A percentile compares a stretch with the other conserved stretches of the same genome.
Conservation (phyloP, 495 filamentous ascomycete genomes). For the Penicillium cinerascens region DNA sequence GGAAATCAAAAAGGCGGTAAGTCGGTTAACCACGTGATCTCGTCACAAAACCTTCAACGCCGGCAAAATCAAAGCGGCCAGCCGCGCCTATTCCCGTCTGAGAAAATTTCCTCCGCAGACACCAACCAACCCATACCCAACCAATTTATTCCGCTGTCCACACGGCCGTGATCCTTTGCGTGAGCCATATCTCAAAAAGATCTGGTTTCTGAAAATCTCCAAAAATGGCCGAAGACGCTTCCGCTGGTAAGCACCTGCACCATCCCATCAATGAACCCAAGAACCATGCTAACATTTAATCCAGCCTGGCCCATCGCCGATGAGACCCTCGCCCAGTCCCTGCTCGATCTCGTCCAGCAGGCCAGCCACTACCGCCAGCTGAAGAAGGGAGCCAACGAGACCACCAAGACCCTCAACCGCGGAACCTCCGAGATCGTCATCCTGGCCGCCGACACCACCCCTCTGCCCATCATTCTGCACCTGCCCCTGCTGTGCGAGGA, state of each 20-base stretch:
- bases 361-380: conserved; percentile 73
- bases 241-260: conserved; percentile 28
- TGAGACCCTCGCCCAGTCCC: conserved; percentile 67
- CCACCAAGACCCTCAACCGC: conserved; percentile 85
- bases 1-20: neutral
- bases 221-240: conserved; percentile 41
- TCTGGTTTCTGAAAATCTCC: conserved; percentile 18
- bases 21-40: neutral
- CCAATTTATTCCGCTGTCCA: conserved; percentile 13
- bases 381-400: conserved; percentile 60
- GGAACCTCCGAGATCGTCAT: conserved; percentile 86
- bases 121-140: conserved; percentile 8
- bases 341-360: conserved; percentile 87
- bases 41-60: neutral
- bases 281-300: conserved; percentile 11
- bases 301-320: conserved; percentile 91
- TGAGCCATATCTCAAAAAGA: conserved; percentile 36
- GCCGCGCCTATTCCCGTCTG: conserved; percentile 1
- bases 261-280: neutral
- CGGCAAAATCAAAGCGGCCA: neutral
- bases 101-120: conserved; percentile 13
- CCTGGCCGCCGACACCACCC: conserved; percentile 81
- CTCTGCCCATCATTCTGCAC: conserved; percentile 85
- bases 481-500: conserved; percentile 84
- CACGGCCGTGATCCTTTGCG: conserved; percentile 45